Base-by-base conservation (phyloP, 75 land plant species). In the Picea glauca region DNA sequence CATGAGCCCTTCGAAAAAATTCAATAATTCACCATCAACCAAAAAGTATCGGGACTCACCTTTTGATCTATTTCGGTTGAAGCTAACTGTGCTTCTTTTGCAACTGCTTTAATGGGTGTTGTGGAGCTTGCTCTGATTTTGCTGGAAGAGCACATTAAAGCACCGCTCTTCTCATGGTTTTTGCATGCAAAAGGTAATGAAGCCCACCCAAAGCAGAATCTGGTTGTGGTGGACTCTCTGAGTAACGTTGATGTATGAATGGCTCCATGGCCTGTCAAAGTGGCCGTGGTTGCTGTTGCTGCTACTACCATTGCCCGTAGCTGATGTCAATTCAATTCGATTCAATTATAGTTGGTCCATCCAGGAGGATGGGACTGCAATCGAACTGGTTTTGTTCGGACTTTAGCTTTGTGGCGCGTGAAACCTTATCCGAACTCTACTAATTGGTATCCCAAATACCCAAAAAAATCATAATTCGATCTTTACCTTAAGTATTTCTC, bases 21-120 rank as follows among this genome's bases (percentile, higher is more conserved):
- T 21, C 23, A 18, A 8, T 4, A 21, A 61, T 61, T 21, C 23
- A 61, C 7, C 66, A 63, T 13, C 4, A 63, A 63, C 12, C 1
- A 31, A 63, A 63, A 26, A 46, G 43, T 2, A 70, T 70, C 9
- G 14, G 50, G 8, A 9, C 74, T 43, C n/a, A 43, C 74, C n/a
- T 43, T 43, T 40, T 40, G 74, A 70, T 70, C 74, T 8, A n/a
- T 20, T 40, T 70, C 74, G 3, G 54, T 46, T 40, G 74, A 70
- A 70, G 23, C 56, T 13, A 70, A n/a, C 3, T 70, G 74, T 8
- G 50, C 74, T n/a, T 70, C 74, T 70, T 70, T 70, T 70, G 74
- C 56, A 40, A 70, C 43, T 1, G 54, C 74, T 70, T 38, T 43
- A 46, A 70, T n/a, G 3, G 74, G n/a, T 40, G 74, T 5, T 20